Evolutionary conservation across 371 early-diverging fungal species (phyloP).

Genomic region (Lichtheimia ramosa): DNA sequence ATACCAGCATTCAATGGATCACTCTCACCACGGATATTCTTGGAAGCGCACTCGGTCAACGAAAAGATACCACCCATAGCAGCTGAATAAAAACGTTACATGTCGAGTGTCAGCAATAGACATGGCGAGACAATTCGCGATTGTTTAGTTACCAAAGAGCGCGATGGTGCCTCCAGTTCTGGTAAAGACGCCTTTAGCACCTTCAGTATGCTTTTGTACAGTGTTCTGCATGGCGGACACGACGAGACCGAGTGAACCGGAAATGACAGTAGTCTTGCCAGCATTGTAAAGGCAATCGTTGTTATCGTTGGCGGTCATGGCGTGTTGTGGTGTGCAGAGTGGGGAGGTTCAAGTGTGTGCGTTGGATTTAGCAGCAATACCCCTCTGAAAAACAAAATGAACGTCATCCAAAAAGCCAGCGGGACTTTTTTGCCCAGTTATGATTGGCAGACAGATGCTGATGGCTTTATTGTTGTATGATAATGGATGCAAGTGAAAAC

Average conservation of each 20-base stretch:
- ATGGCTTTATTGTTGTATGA: no score
- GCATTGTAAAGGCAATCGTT: slow-evolving; percentile 58
- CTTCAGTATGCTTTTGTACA: slow-evolving; percentile 59
- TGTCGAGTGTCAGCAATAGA: neutral
- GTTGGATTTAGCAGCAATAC: neutral
- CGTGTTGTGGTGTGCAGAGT: slow-evolving; percentile 7
- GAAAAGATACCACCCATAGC: slow-evolving; percentile 83
- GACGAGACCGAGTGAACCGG: slow-evolving; percentile 69
- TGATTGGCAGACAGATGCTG: no score
- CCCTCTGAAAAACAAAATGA: no score
- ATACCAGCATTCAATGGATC: slow-evolving; percentile 71
- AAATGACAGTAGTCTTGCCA: slow-evolving; percentile 54
- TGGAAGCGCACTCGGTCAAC: slow-evolving; percentile 62
- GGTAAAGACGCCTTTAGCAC: slow-evolving; percentile 67
- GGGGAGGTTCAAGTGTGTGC: slow-evolving; percentile 7
- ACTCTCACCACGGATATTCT: slow-evolving; percentile 63
- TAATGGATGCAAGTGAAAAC: no score
- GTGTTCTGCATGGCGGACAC: slow-evolving; percentile 77
- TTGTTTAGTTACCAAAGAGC: slow-evolving; percentile 60
- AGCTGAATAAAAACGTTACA: slow-evolving; percentile 44
- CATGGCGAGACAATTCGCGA: neutral
- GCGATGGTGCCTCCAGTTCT: slow-evolving; percentile 72
- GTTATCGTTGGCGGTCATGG: slow-evolving; percentile 42
- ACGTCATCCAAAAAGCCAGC: no score
- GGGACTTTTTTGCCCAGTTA: no score